Conservation (phyloP, 768 basidiomycete species). For the Boletus edulis region DNA sequence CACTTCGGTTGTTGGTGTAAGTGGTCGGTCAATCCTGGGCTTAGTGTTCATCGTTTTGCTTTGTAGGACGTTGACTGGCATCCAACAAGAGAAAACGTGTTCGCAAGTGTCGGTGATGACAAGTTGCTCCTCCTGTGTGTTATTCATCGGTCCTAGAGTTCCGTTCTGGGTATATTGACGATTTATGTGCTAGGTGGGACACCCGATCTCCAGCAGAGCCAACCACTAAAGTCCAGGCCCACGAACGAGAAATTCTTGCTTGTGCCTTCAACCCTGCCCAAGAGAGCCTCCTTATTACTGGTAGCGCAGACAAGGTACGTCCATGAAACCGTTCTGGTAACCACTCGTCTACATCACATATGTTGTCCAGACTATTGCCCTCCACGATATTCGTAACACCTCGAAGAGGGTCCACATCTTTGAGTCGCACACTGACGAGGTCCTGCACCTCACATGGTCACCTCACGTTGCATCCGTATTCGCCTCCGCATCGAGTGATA, state of each 20-base stretch:
- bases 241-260: constrained; percentile 87
- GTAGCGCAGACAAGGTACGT: constrained; percentile 87
- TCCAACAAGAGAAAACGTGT: constrained; percentile 71
- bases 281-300: constrained; percentile 81
- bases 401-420: constrained; percentile 83
- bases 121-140: constrained; percentile 89
- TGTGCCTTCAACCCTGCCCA: constrained; percentile 86
- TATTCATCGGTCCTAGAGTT: not conserved
- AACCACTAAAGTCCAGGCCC: constrained; percentile 72
- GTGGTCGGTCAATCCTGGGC: constrained; percentile 25
- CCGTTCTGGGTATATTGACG: not conserved
- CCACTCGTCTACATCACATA: not conserved
- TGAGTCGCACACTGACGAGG: constrained; percentile 91
- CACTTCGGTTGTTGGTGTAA: constrained; percentile 85
- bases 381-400: constrained; percentile 84
- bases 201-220: constrained; percentile 73
- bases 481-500: constrained; percentile 91
- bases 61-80: constrained; percentile 96
- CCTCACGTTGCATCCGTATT: constrained; percentile 91
- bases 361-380: constrained; percentile 64
- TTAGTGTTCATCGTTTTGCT: not conserved
- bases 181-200: constrained; percentile 74
- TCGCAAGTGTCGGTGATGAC: constrained; percentile 96
- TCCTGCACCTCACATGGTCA: constrained; percentile 93
- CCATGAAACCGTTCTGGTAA: not conserved